Percentiles rank a stretch among this genome's conserved stretches.
phyloP scores from a whole-genome alignment of 2,329 filamentous ascomycete species.

The Raffaelea ambrosiae region DNA sequence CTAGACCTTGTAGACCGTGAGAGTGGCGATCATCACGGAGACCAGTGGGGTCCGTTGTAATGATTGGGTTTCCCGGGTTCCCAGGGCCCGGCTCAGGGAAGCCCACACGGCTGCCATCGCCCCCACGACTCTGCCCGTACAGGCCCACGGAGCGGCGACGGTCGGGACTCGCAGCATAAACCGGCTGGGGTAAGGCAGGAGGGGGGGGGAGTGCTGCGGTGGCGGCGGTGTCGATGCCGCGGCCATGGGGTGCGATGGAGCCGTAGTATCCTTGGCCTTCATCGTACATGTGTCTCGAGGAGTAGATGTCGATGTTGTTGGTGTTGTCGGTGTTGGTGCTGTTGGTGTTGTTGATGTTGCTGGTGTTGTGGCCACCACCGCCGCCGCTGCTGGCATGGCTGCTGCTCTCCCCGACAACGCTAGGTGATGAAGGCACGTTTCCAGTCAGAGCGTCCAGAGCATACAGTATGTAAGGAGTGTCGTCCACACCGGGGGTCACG shows the following conservation, averaged over 20 bases:
- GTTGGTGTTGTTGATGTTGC: slow-evolving; percentile 27
- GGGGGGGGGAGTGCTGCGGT: slow-evolving; percentile 23
- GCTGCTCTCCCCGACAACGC: not conserved
- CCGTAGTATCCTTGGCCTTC: slow-evolving; percentile 18
- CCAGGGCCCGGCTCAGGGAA: too few relatives aligned
- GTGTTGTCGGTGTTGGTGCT: too few relatives aligned
- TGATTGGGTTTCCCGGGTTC: too few relatives aligned
- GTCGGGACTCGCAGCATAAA: slow-evolving; percentile 1
- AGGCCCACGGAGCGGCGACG: too few relatives aligned
- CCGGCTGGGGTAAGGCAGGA: not conserved
- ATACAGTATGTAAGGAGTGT: slow-evolving; percentile 81
- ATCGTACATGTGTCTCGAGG: slow-evolving; percentile 20
- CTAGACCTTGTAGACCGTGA: too few relatives aligned
- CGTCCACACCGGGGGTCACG: slow-evolving; percentile 70
- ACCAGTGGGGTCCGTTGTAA: too few relatives aligned
- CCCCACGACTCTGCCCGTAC: too few relatives aligned
- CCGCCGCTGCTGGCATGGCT: not conserved
- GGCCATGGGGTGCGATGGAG: too few relatives aligned
- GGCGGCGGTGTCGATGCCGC: slow-evolving; percentile 33
- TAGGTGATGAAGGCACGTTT: slow-evolving; percentile 26
- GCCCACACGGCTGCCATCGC: too few relatives aligned
- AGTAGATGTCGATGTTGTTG: slow-evolving; percentile 7
- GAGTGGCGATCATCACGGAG: too few relatives aligned
- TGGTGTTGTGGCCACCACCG: slow-evolving; percentile 22
- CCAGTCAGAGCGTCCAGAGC: slow-evolving; percentile 81